phyloP scores from a whole-genome alignment of 1,284 basidiomycete genomes.

The Cutaneotrichosporon cutaneum region DNA sequence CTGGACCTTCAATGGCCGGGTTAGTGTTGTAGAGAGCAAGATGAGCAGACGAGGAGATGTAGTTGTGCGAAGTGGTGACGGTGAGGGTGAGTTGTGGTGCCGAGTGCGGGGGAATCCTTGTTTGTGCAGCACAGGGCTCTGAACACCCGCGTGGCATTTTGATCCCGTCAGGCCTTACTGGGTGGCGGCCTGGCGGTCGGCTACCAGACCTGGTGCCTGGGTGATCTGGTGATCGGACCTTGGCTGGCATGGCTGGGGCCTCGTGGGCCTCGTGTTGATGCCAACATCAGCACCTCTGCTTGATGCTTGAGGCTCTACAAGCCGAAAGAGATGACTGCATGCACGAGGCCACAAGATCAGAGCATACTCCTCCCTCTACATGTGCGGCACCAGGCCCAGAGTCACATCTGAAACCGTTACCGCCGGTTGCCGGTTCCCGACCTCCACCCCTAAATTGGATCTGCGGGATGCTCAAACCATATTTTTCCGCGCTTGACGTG shows the following conservation, averaged over 20 bases:
- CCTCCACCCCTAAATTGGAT: background rate
- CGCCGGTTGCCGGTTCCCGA: background rate
- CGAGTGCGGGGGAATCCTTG: background rate
- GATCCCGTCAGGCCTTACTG: background rate
- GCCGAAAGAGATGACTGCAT: too few relatives aligned
- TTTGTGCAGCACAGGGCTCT: background rate
- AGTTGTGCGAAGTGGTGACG: background rate
- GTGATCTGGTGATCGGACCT: background rate
- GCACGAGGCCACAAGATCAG: too few relatives aligned
- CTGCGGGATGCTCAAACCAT: background rate
- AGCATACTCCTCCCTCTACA: too few relatives aligned
- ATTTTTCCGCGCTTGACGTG: conserved; percentile 2
- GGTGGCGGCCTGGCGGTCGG: background rate
- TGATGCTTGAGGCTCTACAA: too few relatives aligned
- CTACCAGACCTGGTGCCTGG: background rate
- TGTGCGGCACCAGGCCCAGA: background rate
- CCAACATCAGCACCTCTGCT: too few relatives aligned
- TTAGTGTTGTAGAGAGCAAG: too few relatives aligned
- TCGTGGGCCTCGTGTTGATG: too few relatives aligned
- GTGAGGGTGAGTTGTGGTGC: background rate
- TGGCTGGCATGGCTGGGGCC: too few relatives aligned
- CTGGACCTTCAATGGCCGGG: too few relatives aligned
- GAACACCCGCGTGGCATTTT: background rate
- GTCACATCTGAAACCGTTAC: background rate
- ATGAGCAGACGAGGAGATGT: background rate